Evolutionary conservation across 345 rosid genomes (phyloP), one percentile per base, ranked within the genome.

Genomic region (Gossypium anomalum): DNA sequence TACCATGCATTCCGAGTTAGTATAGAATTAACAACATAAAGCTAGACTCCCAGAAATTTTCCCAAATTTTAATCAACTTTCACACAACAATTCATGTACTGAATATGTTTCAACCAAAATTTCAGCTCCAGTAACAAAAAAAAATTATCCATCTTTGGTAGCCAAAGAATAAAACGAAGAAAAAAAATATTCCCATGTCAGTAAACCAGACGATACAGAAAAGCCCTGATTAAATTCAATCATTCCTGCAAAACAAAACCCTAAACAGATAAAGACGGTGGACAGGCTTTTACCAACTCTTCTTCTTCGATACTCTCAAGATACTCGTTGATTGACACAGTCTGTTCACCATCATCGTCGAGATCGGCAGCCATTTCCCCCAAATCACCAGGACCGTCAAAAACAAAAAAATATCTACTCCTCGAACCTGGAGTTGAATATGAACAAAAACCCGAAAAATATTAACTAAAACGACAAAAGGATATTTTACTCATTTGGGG

Each of bases 271-370:
- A 71, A 13, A 10, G 27, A 25, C 0, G 51, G 69, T 20, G 44
- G 48, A 14, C 41, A 29, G 51, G 73, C 23, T 67, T 3, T 75
- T 86, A 95, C 99, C 89, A 95, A 83, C 80, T 93, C 98, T 81
- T 93, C 90, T 0, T 88, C 97, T 77, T 95, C 97, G 59, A 93
- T 87, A 34, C 86, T 80, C 70, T 93, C 76, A 70, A 95, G 92
- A 75, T 93, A 95, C 83, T 95, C 99, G 29, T 87, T 59, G 70
- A 95, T 91, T 48, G 98, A 81, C 29, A 91, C 67, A 52, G 94
- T 90, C 60, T 76, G 89, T 77, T 89, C 96, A 7, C 80, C 83
- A 29, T 94, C 98, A 17, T 90, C 91, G 19, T 86, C 98, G 68
- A 89, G 85, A 67, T 22, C 84, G 15, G 75, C 85, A 19, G 84